Conservation (phyloP, 1,284 basidiomycete genomes). For the Bjerkandera adusta region DNA sequence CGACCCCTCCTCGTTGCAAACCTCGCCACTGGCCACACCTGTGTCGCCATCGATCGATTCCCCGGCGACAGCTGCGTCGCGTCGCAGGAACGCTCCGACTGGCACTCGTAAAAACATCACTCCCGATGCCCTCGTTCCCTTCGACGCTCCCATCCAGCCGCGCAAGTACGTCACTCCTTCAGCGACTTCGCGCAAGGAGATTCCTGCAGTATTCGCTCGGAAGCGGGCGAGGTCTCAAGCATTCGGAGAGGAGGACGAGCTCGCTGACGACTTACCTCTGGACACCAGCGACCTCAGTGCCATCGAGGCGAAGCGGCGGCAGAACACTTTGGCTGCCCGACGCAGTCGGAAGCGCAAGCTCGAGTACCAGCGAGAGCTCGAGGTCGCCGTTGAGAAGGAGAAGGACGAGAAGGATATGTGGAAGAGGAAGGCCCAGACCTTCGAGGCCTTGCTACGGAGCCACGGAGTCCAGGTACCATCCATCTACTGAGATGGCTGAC, state of each 20-base stretch:
- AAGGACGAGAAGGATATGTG: conserved; percentile 53
- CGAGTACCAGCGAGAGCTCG: conserved; percentile 64
- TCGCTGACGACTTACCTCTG: conserved; percentile 37
- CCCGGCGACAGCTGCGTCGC: conserved; percentile 40
- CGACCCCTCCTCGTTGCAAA: conserved; percentile 37
- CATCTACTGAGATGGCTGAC: conserved; percentile 24
- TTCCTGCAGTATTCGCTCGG: conserved; percentile 45
- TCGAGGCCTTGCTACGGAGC: conserved; percentile 44
- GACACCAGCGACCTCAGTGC: conserved; percentile 52
- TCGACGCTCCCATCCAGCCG: conserved; percentile 46
- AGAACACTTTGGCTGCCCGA: conserved; percentile 80
- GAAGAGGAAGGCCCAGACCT: conserved; percentile 44
- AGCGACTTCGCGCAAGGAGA: conserved; percentile 47
- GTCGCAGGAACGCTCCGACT: conserved; percentile 34
- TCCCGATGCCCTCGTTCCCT: conserved; percentile 39
- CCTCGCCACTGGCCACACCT: conserved; percentile 30
- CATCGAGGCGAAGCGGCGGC: conserved; percentile 75
- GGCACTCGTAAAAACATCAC: conserved; percentile 45
- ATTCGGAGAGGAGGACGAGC: conserved; percentile 56
- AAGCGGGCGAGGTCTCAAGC: conserved; percentile 55
- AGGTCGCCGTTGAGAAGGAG: conserved; percentile 47
- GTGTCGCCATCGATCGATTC: conserved; percentile 27
- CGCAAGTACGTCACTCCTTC: conserved; percentile 47
- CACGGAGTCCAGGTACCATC: conserved; percentile 46
- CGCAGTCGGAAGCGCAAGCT: conserved; percentile 75